Conservation (phyloP, 352 stramenopile genomes). For the Globisporangium irregulare region DNA sequence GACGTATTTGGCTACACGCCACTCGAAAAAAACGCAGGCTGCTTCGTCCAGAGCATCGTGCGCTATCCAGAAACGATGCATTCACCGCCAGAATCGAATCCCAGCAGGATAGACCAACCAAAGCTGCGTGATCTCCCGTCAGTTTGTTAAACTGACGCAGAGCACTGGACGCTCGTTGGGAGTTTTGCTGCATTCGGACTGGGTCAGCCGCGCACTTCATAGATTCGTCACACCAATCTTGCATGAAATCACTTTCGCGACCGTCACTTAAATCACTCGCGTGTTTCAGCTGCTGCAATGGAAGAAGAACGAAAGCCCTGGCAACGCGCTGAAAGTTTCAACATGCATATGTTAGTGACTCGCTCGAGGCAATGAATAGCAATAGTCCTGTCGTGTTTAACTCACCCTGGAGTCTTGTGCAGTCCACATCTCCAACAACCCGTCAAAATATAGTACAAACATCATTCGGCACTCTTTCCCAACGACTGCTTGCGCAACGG, state of each 20-base stretch:
- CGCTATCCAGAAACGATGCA: constrained; percentile 19
- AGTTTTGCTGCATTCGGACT: neutral
- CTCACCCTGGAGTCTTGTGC: neutral
- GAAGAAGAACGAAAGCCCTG: neutral
- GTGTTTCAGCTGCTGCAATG: neutral
- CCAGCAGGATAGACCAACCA: constrained; percentile 21
- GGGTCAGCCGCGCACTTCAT: neutral
- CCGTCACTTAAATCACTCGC: neutral
- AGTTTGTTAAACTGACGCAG: constrained; percentile 8
- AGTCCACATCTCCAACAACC: neutral
- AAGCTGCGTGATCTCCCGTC: neutral
- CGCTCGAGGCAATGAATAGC: neutral
- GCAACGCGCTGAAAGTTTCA: neutral
- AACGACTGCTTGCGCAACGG: neutral
- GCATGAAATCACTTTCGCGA: neutral
- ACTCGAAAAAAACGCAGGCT: constrained; percentile 27
- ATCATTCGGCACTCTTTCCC: neutral
- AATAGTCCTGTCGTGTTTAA: neutral
- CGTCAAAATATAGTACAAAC: neutral
- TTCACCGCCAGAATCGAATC: constrained; percentile 28
- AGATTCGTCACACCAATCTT: constrained; percentile 5
- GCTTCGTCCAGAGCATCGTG: constrained; percentile 16
- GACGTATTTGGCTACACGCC: constrained; percentile 12
- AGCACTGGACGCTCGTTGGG: neutral
- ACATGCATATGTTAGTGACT: neutral